Evolutionary conservation across 1,284 basidiomycete species (phyloP).

Genomic region (Rhodotorula mucilaginosa): DNA sequence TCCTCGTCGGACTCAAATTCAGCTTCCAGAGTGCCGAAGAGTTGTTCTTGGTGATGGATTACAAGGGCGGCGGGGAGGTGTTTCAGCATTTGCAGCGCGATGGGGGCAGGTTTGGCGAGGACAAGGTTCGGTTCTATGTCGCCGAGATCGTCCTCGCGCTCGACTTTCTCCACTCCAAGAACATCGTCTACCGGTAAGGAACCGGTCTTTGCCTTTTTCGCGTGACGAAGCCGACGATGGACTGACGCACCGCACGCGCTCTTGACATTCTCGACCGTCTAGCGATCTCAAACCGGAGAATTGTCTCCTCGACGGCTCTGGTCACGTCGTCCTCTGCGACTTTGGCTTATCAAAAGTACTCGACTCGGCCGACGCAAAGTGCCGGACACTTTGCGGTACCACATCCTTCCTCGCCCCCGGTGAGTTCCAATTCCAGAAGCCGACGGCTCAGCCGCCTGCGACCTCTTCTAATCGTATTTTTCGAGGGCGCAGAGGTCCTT

Average conservation of each 20-base stretch:
- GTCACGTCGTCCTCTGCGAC: slow-evolving; percentile 47
- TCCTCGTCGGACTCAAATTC: slow-evolving; percentile 49
- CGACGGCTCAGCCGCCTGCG: neutral
- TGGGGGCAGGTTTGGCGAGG: slow-evolving; percentile 46
- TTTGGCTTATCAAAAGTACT: slow-evolving; percentile 46
- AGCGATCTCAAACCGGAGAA: slow-evolving; percentile 47
- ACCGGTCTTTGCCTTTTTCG: too few relatives aligned
- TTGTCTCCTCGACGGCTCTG: slow-evolving; percentile 47
- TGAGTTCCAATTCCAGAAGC: neutral
- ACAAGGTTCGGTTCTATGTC: slow-evolving; percentile 45
- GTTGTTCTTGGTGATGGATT: slow-evolving; percentile 52
- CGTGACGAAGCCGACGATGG: neutral
- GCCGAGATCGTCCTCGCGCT: slow-evolving; percentile 47
- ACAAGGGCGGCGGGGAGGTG: slow-evolving; percentile 53
- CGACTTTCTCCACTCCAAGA: slow-evolving; percentile 44
- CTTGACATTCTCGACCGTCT: neutral
- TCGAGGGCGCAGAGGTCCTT: slow-evolving; percentile 47
- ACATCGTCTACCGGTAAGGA: slow-evolving; percentile 46
- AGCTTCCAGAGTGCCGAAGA: slow-evolving; percentile 33
- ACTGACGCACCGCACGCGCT: too few relatives aligned
- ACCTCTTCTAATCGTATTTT: neutral
- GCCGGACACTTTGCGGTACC: slow-evolving; percentile 52
- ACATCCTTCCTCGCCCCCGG: slow-evolving; percentile 48
- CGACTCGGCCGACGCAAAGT: slow-evolving; percentile 45
- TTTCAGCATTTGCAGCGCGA: slow-evolving; percentile 48